Evolutionary conservation across 768 basidiomycete species (phyloP).

Genomic region (Lactarius sp.): DNA sequence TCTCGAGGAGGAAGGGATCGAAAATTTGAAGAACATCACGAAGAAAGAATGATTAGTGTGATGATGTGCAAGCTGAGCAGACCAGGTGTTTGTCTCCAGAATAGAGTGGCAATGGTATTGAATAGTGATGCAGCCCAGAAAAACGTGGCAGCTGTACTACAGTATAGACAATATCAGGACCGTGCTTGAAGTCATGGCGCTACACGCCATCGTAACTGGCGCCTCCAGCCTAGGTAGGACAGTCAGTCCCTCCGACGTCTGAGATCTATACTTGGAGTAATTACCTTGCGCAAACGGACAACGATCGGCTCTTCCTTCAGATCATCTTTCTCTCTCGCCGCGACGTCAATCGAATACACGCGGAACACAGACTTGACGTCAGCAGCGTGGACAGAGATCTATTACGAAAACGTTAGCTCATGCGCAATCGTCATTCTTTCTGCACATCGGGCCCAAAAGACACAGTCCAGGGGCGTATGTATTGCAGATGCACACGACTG

Average conservation of each 20-base stretch:
- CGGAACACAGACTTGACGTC: conserved; percentile 81
- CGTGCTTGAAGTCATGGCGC: conserved; percentile 22
- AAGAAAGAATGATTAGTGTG: not conserved
- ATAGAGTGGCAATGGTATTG: not conserved
- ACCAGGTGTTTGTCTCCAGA: not conserved
- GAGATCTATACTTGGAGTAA: conserved; percentile 29
- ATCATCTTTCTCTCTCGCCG: conserved; percentile 78
- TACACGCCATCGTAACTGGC: conserved; percentile 85
- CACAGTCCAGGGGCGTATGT: not conserved
- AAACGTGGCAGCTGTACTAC: not conserved
- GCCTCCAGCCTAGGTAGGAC: conserved; percentile 61
- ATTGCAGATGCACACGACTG: not conserved
- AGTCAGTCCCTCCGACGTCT: conserved; percentile 22
- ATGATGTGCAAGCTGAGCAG: not conserved
- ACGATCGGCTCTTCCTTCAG: conserved; percentile 86
- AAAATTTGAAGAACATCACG: conserved; percentile 47
- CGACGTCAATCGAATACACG: conserved; percentile 81
- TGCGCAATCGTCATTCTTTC: conserved; percentile 3
- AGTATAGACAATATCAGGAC: not conserved
- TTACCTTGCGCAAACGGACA: conserved; percentile 72
- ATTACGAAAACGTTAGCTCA: conserved; percentile 26
- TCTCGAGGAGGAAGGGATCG: conserved; percentile 64
- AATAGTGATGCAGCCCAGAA: not conserved
- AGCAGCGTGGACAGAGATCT: conserved; percentile 90
- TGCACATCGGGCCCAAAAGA: not conserved